Evolutionary conservation across 2,329 filamentous ascomycete genomes (phyloP).

Genomic region (Coleophoma eucalyptorum): DNA sequence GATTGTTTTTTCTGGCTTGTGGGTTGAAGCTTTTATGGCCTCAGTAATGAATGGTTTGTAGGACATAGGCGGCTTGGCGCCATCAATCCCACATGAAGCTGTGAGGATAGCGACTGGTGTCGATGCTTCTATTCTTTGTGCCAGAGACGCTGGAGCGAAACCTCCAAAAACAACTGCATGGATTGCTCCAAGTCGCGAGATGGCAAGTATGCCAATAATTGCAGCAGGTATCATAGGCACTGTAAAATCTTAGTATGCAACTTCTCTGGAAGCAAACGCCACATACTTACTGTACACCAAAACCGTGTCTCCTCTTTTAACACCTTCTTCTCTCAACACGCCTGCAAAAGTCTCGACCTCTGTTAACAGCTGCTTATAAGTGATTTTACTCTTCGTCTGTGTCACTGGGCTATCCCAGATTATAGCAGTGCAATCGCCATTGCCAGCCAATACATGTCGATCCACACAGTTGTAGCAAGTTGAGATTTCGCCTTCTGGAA

Average conservation of each 20-base stretch:
- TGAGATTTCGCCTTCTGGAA: conserved; percentile 81
- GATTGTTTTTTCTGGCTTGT: conserved; percentile 70
- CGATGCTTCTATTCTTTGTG: conserved; percentile 84
- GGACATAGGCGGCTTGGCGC: conserved; percentile 71
- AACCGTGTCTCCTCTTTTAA: conserved; percentile 80
- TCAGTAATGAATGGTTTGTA: conserved; percentile 76
- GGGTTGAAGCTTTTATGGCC: conserved; percentile 61
- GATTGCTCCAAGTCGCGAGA: conserved; percentile 77
- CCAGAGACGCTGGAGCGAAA: conserved; percentile 76
- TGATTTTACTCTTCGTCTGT: conserved; percentile 64
- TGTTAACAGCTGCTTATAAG: conserved; percentile 70
- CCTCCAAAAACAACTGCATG: conserved; percentile 93
- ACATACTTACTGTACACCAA: conserved; percentile 73
- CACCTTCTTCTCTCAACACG: conserved; percentile 76
- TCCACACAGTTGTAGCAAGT: conserved; percentile 92
- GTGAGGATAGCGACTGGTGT: conserved; percentile 75
- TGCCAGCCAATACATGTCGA: conserved; percentile 78
- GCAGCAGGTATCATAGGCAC: conserved; percentile 96
- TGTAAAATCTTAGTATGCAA: conserved; percentile 25
- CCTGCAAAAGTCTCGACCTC: conserved; percentile 82
- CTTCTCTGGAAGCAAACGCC: too few relatives aligned
- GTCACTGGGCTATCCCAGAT: conserved; percentile 88
- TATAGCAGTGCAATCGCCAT: conserved; percentile 71
- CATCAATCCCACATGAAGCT: conserved; percentile 89
- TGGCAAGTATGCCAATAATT: conserved; percentile 80